Evolutionary conservation across 2,329 filamentous ascomycete species (phyloP).

Genomic region (Ilyonectria sp.): DNA sequence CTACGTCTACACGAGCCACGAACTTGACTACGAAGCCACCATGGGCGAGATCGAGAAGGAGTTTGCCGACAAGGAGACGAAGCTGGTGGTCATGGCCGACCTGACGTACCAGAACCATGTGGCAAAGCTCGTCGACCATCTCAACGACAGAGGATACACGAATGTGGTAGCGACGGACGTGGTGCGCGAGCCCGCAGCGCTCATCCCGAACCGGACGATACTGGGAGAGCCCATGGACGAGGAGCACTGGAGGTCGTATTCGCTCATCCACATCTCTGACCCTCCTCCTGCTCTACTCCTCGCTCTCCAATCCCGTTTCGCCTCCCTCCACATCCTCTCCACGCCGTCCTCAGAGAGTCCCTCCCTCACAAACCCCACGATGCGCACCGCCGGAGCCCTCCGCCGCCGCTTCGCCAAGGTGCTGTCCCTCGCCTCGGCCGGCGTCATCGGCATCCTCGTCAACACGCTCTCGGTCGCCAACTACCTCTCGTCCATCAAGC

Average conservation of each 20-base stretch:
- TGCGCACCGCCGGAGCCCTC: slow-evolving; percentile 70
- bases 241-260: slow-evolving; percentile 74
- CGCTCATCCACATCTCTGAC: slow-evolving; percentile 87
- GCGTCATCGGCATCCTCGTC: slow-evolving; percentile 93
- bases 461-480: slow-evolving; percentile 95
- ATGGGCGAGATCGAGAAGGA: slow-evolving; percentile 74
- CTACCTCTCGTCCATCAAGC: slow-evolving; percentile 85
- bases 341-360: slow-evolving; percentile 69
- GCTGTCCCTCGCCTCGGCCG: slow-evolving; percentile 82
- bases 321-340: slow-evolving; percentile 83
- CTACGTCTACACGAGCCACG: slow-evolving; percentile 87
- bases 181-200: slow-evolving; percentile 82
- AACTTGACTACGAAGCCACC: slow-evolving; percentile 74
- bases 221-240: slow-evolving; percentile 57
- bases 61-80: slow-evolving; percentile 75
- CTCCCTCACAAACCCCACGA: slow-evolving; percentile 62
- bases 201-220: slow-evolving; percentile 87
- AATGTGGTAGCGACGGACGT: slow-evolving; percentile 80
- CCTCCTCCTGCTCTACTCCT: slow-evolving; percentile 88
- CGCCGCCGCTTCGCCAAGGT: slow-evolving; percentile 91
- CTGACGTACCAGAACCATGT: slow-evolving; percentile 89
- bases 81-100: slow-evolving; percentile 88
- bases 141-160: slow-evolving; percentile 77
- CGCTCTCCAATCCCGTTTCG: slow-evolving; percentile 86
- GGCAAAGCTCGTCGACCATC: slow-evolving; percentile 64